These are phyloP conservation scores for Chlamydomonas sp. DNA, from an alignment of 139 green algal genomes.

Conservation along the genomic window DNA sequence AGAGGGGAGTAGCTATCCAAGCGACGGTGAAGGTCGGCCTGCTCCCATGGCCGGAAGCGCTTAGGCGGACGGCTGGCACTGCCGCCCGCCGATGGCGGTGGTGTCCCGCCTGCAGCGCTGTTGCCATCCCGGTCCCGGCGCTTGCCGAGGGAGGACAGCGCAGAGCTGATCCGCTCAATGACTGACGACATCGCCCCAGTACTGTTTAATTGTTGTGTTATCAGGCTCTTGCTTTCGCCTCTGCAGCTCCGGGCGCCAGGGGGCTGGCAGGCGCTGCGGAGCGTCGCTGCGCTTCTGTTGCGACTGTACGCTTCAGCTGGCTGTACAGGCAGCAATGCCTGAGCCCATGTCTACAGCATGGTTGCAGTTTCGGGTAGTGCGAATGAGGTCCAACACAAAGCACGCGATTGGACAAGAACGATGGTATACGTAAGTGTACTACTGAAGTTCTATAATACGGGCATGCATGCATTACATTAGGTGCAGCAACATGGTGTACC, in stretches of 20 bases:
- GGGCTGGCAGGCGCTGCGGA: too few species aligned
- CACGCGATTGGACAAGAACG: not conserved
- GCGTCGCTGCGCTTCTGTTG: not conserved
- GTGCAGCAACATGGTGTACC: too few species aligned
- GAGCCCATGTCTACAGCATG: too few species aligned
- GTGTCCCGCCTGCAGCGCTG: not conserved
- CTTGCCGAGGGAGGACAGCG: conserved; percentile 33
- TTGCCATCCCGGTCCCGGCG: conserved; percentile 4
- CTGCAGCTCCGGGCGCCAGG: too few species aligned
- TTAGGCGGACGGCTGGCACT: not conserved
- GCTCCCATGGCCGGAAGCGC: conserved; percentile 63
- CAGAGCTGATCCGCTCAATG: conserved; percentile 28
- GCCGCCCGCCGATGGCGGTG: not conserved
- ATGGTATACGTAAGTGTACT: not conserved
- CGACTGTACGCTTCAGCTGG: not conserved
- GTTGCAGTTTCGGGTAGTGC: too few species aligned
- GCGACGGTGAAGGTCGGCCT: conserved; percentile 68
- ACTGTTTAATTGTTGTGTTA: too few species aligned
- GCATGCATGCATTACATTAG: not conserved
- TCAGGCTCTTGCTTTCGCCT: too few species aligned
- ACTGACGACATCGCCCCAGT: conserved; percentile 18
- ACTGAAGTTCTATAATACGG: not conserved
- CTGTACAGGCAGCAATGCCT: not conserved
- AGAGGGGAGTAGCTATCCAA: conserved; percentile 73
- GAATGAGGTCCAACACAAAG: too few species aligned